Conservation (phyloP, 257 asterid genomes). For the Petunia axillaris region DNA sequence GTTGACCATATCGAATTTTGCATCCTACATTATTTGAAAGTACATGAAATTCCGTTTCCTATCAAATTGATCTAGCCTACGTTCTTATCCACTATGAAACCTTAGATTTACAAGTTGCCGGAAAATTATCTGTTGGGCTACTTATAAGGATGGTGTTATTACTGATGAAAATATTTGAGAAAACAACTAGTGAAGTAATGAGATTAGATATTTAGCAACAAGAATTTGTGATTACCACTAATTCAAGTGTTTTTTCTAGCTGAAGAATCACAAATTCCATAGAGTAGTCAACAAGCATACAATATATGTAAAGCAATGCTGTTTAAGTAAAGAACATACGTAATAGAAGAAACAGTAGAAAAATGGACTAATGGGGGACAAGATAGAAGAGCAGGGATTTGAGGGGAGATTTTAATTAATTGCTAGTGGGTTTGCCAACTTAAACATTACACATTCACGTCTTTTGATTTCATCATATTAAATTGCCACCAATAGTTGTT, state of each 20-base stretch:
- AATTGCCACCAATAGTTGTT: neutral
- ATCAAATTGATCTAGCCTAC: neutral
- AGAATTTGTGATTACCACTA: no score
- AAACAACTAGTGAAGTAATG: no score
- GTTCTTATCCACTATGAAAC: neutral
- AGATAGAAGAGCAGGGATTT: conserved; percentile 22
- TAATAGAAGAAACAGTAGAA: neutral
- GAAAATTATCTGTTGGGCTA: neutral
- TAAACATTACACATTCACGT: conserved; percentile 24
- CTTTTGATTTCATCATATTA: conserved; percentile 19
- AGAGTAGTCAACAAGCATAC: conserved; percentile 1
- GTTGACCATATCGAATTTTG: conserved; percentile 45
- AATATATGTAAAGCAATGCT: neutral
- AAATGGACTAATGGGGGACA: conserved; percentile 22
- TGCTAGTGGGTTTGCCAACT: conserved; percentile 22
- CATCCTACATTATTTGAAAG: neutral
- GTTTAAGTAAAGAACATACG: neutral
- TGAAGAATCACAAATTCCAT: no score
- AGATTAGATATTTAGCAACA: no score
- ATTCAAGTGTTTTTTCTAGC: no score
- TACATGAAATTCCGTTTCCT: neutral
- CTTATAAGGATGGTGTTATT: no score
- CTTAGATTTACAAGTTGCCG: neutral
- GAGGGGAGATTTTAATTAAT: conserved; percentile 14
- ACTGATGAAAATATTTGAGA: no score